Conservation (phyloP, 2,329 filamentous ascomycete genomes). For the Colletotrichum sidae region DNA sequence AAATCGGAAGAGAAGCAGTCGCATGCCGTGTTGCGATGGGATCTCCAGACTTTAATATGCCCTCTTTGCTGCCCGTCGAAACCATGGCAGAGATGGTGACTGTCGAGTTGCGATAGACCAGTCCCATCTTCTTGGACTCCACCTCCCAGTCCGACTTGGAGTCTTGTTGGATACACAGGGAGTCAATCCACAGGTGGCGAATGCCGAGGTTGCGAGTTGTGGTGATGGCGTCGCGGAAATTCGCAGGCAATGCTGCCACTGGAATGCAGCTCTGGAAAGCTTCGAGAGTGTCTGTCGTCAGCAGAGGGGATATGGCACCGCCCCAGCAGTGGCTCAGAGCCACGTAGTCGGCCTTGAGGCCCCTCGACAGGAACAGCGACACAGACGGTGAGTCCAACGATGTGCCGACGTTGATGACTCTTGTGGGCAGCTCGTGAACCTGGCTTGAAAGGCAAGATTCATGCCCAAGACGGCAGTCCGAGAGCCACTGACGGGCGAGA, state of each 20-base stretch:
- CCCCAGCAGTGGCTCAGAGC: conserved; percentile 40
- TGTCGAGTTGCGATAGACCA: conserved; percentile 24
- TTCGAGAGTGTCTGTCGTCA: conserved; percentile 11
- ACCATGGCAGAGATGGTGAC: conserved; percentile 25
- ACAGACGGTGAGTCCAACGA: neutral
- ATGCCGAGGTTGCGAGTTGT: conserved; percentile 29
- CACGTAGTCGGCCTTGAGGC: conserved; percentile 30
- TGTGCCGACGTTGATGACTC: conserved; percentile 18
- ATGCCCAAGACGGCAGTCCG: conserved; percentile 7
- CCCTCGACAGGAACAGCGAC: neutral
- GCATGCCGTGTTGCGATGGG: neutral
- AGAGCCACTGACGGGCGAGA: conserved; percentile 10
- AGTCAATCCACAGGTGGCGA: conserved; percentile 39
- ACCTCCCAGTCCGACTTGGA: conserved; percentile 36
- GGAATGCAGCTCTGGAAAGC: conserved; percentile 8
- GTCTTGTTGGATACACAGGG: conserved; percentile 39
- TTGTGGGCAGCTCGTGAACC: conserved; percentile 5
- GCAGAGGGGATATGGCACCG: conserved; percentile 7
- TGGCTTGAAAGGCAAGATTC: neutral
- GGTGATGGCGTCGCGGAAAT: conserved; percentile 29
- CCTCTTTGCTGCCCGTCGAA: neutral
- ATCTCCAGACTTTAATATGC: neutral
- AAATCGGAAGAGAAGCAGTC: neutral
- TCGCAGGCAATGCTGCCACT: neutral
- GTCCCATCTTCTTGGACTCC: conserved; percentile 29